These are phyloP conservation scores for Willaertia magna DNA, from an alignment of 208 protist species.

Conservation along the genomic window DNA sequence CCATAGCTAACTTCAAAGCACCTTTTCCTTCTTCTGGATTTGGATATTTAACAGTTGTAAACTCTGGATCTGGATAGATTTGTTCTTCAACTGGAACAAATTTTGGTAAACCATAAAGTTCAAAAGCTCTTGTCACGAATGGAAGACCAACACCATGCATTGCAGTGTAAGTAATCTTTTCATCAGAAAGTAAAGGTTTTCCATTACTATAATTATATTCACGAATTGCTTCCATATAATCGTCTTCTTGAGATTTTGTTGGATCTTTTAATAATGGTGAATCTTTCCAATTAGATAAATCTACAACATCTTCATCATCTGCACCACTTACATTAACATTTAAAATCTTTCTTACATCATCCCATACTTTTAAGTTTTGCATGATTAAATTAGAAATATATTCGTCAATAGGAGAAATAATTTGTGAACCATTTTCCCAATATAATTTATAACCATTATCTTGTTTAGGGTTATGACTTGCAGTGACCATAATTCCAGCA, in stretches of 20 bases:
- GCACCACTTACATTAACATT: background rate
- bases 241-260: background rate
- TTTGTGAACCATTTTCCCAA: conserved; percentile 83
- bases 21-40: conserved; percentile 94
- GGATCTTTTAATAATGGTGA: background rate
- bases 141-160: conserved; percentile 85
- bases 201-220: conserved; percentile 11
- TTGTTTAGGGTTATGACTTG: conserved; percentile 95
- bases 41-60: conserved; percentile 89
- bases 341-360: conserved; percentile 3
- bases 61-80: conserved; percentile 82
- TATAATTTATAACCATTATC: conserved; percentile 99
- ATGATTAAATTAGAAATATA: conserved; percentile 70
- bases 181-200: background rate
- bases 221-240: background rate
- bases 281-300: background rate
- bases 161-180: conserved; percentile 43
- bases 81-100: conserved; percentile 61
- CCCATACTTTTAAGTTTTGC: conserved; percentile 59
- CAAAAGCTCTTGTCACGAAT: conserved; percentile 52
- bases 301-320: background rate
- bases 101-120: conserved; percentile 43
- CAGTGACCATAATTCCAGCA: conserved; percentile 92
- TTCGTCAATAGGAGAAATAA: conserved; percentile 82
- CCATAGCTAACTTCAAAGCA: conserved; percentile 65